These are phyloP conservation scores for Adenanthera pavonina DNA, from an alignment of 306 rosid species.

Conservation along the genomic window DNA sequence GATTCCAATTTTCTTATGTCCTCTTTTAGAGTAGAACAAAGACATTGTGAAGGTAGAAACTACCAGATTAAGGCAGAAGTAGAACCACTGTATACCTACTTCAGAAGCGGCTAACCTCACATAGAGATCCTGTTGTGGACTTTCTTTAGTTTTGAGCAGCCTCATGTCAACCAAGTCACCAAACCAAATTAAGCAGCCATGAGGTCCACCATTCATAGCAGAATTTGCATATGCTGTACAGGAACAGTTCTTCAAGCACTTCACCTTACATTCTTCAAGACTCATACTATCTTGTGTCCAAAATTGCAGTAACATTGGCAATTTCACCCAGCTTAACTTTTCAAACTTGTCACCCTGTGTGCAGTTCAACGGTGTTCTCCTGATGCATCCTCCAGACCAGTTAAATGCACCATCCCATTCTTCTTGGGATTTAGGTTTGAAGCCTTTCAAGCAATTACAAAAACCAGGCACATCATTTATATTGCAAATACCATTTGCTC, in stretches of 20 bases:
- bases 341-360: not conserved
- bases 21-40: not conserved
- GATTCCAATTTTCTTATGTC: not conserved
- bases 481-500: not conserved
- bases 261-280: not conserved
- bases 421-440: not conserved
- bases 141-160: not conserved
- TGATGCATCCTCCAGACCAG: not conserved
- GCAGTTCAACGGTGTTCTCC: not conserved
- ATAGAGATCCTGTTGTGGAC: constrained; percentile 11
- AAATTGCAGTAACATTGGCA: not conserved
- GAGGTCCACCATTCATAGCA: not conserved
- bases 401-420: not conserved
- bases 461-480: not conserved
- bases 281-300: not conserved
- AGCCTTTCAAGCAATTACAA: not conserved
- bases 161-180: not conserved
- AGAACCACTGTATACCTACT: not conserved
- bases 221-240: not conserved
- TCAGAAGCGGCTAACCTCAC: not conserved
- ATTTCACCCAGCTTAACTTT: not conserved
- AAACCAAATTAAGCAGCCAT: constrained; percentile 1
- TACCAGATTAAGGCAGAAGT: not conserved
- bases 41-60: not conserved
- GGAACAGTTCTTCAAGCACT: not conserved